phyloP scores from a whole-genome alignment of 345 rosid genomes.

The Camelina laxa region DNA sequence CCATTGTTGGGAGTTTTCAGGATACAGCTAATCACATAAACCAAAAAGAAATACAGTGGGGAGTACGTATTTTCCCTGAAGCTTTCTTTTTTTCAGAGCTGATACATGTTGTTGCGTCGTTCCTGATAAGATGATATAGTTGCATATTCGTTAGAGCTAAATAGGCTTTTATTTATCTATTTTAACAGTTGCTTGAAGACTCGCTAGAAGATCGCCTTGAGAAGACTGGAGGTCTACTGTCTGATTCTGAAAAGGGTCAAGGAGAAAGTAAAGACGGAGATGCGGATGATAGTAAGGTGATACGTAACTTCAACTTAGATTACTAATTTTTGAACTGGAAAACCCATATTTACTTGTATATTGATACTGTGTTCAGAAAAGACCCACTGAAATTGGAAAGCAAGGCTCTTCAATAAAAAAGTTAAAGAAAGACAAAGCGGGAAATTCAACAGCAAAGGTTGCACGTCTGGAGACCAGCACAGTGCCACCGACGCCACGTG shows the following conservation, averaged over 20 bases:
- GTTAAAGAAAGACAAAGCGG: slow-evolving; percentile 84
- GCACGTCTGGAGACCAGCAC: slow-evolving; percentile 65
- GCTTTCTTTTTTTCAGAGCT: background rate
- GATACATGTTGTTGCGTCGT: slow-evolving; percentile 1
- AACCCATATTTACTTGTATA: slow-evolving; percentile 22
- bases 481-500: slow-evolving; percentile 64
- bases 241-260: slow-evolving; percentile 84
- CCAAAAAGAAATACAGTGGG: slow-evolving; percentile 89
- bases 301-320: slow-evolving; percentile 16
- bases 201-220: slow-evolving; percentile 86
- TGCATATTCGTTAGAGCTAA: slow-evolving; percentile 17
- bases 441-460: slow-evolving; percentile 68
- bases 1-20: slow-evolving; percentile 72
- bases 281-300: slow-evolving; percentile 83
- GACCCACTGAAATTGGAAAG: slow-evolving; percentile 74
- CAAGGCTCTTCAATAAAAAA: slow-evolving; percentile 89
- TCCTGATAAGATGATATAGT: background rate
- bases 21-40: slow-evolving; percentile 73
- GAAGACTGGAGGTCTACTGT: slow-evolving; percentile 68
- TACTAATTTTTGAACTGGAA: slow-evolving; percentile 5
- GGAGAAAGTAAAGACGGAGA: slow-evolving; percentile 89
- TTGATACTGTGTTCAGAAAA: slow-evolving; percentile 63
- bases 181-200: slow-evolving; percentile 85
- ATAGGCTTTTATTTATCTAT: slow-evolving; percentile 21
- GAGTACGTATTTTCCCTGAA: slow-evolving; percentile 55